Base-by-base conservation (phyloP, 805 yeast genomes). In the Ogataea populi-albae region DNA sequence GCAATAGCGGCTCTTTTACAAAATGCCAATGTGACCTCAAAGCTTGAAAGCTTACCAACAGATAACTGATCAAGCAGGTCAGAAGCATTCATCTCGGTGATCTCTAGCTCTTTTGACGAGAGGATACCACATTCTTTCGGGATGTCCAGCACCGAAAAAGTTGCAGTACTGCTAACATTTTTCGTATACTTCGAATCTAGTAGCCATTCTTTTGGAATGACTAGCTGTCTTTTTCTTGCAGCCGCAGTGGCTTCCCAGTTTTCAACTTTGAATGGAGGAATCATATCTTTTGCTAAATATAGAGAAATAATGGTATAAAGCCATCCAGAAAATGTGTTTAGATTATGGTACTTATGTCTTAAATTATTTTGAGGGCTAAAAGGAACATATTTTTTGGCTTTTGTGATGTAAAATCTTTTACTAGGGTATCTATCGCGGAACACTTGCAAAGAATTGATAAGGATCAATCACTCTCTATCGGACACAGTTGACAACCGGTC, bases 1-100 rank as follows among this genome's bases (percentile, higher is more conserved):
- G 50, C 43, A 18, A 54, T 30, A 3, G 59, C 54, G n/a, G 61
- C 57, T 23, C 57, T 39, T 32, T 55, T 58, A 25, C 57, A 53
- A 40, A 49, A 57, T 1, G 61, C 56, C 6, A 35, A 20, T 3
- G 51, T 38, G n/a, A 54, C 52, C 21, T 48, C 42, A 16, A 25
- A 23, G 8, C 49, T 37, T 1, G 52, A 31, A 5, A 51, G 26
- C 23, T 40, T 23, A 8, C 54, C 53, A 10, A 21, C 19, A 19
- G 38, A 30, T 8, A 50, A 39, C 15, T 27, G 9, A 3, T 20
- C 19, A 4, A 43, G 24, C 9, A 50, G 26, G 8, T 30, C 31
- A 5, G 42, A 40, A 4, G 35, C 35, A 14, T 34, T 35, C 17
- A 23, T 16, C 31, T 45, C 59, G 2, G 53, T 48, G 8, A 48